Evolutionary conservation across 805 yeast genomes (phyloP).

Genomic region (Huiozyma naganishii): DNA sequence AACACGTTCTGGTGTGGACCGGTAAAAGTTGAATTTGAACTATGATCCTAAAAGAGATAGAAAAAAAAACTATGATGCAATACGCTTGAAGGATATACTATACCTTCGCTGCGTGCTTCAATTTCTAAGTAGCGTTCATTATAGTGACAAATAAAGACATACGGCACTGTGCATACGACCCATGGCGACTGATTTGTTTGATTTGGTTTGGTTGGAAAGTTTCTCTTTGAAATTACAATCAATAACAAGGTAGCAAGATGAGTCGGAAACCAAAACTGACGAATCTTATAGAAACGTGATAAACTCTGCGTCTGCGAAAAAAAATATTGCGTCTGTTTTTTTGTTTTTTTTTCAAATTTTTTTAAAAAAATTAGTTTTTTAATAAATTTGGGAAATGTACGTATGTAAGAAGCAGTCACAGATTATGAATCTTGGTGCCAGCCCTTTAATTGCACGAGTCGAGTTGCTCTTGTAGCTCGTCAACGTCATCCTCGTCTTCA

Average conservation of each 20-base stretch:
- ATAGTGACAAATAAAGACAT: conserved; percentile 34
- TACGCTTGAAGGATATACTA: too few species aligned
- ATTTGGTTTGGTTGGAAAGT: background rate
- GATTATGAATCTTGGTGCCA: background rate
- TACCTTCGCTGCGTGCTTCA: too few species aligned
- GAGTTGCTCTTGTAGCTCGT: conserved; percentile 30
- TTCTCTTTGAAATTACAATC: background rate
- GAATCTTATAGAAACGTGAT: background rate
- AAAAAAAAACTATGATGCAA: background rate
- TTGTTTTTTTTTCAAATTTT: background rate
- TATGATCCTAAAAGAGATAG: conserved; percentile 6
- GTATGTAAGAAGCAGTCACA: background rate
- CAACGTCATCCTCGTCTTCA: conserved; percentile 26
- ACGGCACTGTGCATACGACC: conserved; percentile 99
- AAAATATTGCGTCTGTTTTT: background rate
- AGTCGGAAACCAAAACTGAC: background rate
- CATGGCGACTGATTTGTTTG: conserved; percentile 59
- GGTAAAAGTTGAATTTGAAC: conserved; percentile 9
- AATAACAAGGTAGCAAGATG: background rate
- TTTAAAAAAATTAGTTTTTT: background rate
- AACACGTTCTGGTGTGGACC: conserved; percentile 15
- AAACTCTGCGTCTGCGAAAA: background rate
- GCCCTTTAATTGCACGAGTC: conserved; percentile 16
- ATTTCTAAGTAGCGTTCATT: too few species aligned
- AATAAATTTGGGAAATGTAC: background rate